These are phyloP conservation scores for Sclerotiophoma versabilis DNA, from an alignment of 2,329 filamentous ascomycete species.

Conservation along the genomic window DNA sequence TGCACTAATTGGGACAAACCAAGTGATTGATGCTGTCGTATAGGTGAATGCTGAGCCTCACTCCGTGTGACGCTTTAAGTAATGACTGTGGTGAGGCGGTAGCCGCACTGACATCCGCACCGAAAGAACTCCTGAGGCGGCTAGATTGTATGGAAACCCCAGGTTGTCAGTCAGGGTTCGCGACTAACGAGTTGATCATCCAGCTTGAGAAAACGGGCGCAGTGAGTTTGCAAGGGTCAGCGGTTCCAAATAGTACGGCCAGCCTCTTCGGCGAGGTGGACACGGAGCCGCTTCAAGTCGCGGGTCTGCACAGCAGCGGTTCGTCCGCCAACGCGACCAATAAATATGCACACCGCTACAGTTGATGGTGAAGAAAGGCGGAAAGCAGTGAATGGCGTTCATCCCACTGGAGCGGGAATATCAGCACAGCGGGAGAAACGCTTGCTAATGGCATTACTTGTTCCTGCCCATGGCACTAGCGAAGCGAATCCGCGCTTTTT, in stretches of 20 bases:
- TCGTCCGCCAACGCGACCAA: neutral
- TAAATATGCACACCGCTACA: neutral
- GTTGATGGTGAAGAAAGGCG: neutral
- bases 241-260: slow-evolving; percentile 5
- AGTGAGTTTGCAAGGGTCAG: slow-evolving; percentile 13
- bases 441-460: slow-evolving; percentile 20
- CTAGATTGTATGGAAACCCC: slow-evolving; percentile 29
- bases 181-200: slow-evolving; percentile 8
- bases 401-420: slow-evolving; percentile 19
- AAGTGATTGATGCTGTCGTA: slow-evolving; percentile 6
- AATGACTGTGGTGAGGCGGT: slow-evolving; percentile 22
- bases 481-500: slow-evolving; percentile 17
- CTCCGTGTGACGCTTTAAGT: slow-evolving; percentile 24
- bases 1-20: slow-evolving; percentile 18
- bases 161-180: slow-evolving; percentile 27
- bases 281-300: slow-evolving; percentile 1
- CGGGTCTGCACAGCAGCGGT: neutral
- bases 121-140: slow-evolving; percentile 11
- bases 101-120: slow-evolving; percentile 16
- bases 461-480: slow-evolving; percentile 15
- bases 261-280: slow-evolving; percentile 17
- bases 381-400: slow-evolving; percentile 4
- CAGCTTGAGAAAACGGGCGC: slow-evolving; percentile 9
- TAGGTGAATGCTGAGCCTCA: slow-evolving; percentile 26
- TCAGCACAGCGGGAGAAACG: slow-evolving; percentile 6